A percentile compares a stretch with the other conserved stretches of the same genome.
phyloP scores from a whole-genome alignment of 1,284 basidiomycete genomes.

The Earliella scabrosa region DNA sequence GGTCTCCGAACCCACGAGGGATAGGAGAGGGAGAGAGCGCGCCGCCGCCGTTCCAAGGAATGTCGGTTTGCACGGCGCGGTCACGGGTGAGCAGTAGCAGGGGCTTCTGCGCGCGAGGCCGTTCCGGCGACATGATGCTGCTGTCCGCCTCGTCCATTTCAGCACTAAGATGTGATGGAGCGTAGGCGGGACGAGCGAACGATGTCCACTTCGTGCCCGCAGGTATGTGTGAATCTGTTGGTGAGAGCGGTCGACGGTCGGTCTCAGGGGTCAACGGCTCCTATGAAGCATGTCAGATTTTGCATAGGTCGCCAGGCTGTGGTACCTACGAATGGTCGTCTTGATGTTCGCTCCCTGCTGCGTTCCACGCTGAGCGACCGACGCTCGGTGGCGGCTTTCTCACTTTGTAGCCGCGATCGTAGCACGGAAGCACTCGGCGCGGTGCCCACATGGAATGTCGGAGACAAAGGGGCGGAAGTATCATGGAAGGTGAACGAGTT shows the following conservation, averaged over 20 bases:
- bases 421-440: conserved; percentile 29
- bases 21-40: conserved; percentile 40
- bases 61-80: conserved; percentile 79
- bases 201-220: conserved; percentile 48
- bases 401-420: conserved; percentile 26
- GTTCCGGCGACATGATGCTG: conserved; percentile 43
- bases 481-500: conserved; percentile 24
- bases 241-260: conserved; percentile 57
- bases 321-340: conserved; percentile 45
- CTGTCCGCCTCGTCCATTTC: conserved; percentile 51
- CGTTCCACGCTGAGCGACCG: conserved; percentile 36
- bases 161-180: conserved; percentile 47
- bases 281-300: conserved; percentile 34
- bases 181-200: conserved; percentile 43
- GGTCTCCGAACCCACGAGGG: conserved; percentile 44
- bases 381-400: conserved; percentile 22
- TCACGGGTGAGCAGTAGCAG: conserved; percentile 67
- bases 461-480: conserved; percentile 29
- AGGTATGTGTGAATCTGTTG: conserved; percentile 50
- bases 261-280: conserved; percentile 69
- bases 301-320: not conserved
- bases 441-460: conserved; percentile 34
- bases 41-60: conserved; percentile 29
- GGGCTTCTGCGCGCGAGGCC: conserved; percentile 46
- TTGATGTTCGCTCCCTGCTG: conserved; percentile 34